Evolutionary conservation across 805 yeast species (phyloP).

Genomic region (Metschnikowia noctiluminum): DNA sequence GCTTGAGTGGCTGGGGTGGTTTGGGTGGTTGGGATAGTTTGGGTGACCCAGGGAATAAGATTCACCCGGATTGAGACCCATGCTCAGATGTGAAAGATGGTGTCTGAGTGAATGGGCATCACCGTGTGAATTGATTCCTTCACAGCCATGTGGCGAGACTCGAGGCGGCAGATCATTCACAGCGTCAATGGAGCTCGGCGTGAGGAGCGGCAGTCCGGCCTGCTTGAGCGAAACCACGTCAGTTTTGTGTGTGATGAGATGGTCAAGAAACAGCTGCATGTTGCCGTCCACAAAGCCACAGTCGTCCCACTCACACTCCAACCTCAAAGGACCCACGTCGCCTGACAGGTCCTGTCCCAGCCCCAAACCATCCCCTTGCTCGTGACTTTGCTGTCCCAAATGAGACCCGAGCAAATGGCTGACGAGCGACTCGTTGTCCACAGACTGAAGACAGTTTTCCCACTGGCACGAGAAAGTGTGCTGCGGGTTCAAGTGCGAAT

Average conservation of each 20-base stretch:
- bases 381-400: conserved; percentile 18
- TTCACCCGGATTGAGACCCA: too few relatives aligned
- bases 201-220: conserved; percentile 7
- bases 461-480: conserved; percentile 51
- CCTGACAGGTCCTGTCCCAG: conserved; percentile 34
- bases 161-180: background rate
- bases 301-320: conserved; percentile 71
- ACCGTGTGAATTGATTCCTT: too few relatives aligned
- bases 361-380: conserved; percentile 12
- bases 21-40: too few relatives aligned
- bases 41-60: too few relatives aligned
- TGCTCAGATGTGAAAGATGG: too few relatives aligned
- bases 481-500: background rate
- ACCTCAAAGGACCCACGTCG: conserved; percentile 11
- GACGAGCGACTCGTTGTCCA: conserved; percentile 31
- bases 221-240: background rate
- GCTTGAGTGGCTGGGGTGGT: too few relatives aligned
- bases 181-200: conserved; percentile 11
- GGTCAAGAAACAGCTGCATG: conserved; percentile 53
- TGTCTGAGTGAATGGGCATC: too few relatives aligned
- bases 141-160: too few relatives aligned
- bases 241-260: conserved; percentile 37
- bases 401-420: conserved; percentile 47
- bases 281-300: conserved; percentile 60
- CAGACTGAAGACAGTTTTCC: conserved; percentile 55